Conservation (phyloP, 2,329 filamentous ascomycete species). For the Aspergillus tanneri region DNA sequence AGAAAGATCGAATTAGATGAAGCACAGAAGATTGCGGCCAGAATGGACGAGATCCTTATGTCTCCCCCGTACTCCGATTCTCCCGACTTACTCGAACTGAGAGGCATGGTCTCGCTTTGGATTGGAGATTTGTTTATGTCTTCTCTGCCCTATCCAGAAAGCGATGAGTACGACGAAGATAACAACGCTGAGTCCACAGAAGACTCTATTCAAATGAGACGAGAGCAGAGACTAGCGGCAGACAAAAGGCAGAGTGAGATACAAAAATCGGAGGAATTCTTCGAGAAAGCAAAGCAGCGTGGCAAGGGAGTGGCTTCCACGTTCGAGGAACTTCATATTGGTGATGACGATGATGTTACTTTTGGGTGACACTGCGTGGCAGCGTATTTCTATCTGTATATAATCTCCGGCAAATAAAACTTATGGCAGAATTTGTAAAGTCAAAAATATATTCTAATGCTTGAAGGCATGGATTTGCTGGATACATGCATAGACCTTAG, state of each 20-base stretch:
- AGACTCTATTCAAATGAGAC: constrained; percentile 31
- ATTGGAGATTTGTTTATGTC: constrained; percentile 62
- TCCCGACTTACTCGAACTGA: constrained; percentile 64
- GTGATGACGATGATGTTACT: constrained; percentile 19
- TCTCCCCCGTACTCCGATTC: constrained; percentile 70
- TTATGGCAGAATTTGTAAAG: neutral
- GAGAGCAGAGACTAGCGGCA: constrained; percentile 33
- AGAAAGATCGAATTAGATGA: constrained; percentile 55
- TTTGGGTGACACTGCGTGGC: neutral
- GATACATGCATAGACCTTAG: no score
- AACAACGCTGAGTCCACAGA: constrained; percentile 23
- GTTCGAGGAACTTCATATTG: constrained; percentile 32
- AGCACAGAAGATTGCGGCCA: constrained; percentile 62
- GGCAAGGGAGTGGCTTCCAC: constrained; percentile 31
- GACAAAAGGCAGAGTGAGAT: constrained; percentile 35
- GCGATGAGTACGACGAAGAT: constrained; percentile 13
- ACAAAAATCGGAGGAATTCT: constrained; percentile 33
- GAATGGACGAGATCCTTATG: constrained; percentile 70
- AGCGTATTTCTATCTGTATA: neutral
- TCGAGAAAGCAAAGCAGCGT: constrained; percentile 36
- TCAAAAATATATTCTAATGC: neutral
- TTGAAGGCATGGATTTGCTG: no score
- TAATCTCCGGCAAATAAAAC: neutral
- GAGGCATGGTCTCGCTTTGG: constrained; percentile 74
- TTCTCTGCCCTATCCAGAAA: constrained; percentile 28